Evolutionary conservation across 768 basidiomycete genomes (phyloP).

Genomic region (Pholiota conissans): DNA sequence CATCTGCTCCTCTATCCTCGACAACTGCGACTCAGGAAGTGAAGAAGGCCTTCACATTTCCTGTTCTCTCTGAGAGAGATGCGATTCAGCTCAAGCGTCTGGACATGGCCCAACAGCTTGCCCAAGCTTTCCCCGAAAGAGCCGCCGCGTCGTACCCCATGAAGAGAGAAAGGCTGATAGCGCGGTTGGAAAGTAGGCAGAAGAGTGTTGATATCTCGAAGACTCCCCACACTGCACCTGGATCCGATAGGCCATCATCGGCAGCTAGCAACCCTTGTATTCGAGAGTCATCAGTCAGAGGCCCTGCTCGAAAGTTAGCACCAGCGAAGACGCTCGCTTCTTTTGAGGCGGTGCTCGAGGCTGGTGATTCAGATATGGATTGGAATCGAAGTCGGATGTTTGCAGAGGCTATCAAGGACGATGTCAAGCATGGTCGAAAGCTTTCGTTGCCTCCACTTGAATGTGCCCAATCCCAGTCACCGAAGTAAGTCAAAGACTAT

Average conservation of each 20-base stretch:
- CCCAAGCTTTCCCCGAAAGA: conserved; percentile 43
- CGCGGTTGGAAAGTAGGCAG: conserved; percentile 14
- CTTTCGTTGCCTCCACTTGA: conserved; percentile 29
- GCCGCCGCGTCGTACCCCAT: conserved; percentile 29
- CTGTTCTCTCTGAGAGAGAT: conserved; percentile 12
- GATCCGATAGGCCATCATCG: neutral
- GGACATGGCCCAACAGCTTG: conserved; percentile 39
- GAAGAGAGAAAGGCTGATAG: conserved; percentile 24
- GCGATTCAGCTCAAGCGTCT: conserved; percentile 22
- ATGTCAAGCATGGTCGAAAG: conserved; percentile 27
- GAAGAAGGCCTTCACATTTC: too few relatives aligned
- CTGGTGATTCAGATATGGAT: conserved; percentile 32
- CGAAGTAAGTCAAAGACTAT: too few relatives aligned
- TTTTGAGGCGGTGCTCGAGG: conserved; percentile 28
- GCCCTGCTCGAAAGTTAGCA: neutral
- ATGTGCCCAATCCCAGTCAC: conserved; percentile 26
- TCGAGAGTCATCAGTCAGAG: neutral
- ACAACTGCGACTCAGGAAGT: too few relatives aligned
- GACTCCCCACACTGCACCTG: neutral
- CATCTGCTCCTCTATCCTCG: too few relatives aligned
- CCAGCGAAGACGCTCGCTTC: conserved; percentile 20
- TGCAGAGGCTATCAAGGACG: conserved; percentile 27
- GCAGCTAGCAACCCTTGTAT: neutral
- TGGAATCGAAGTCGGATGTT: conserved; percentile 36
- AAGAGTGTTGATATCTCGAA: neutral